Evolutionary conservation across 1,284 basidiomycete species (phyloP), one percentile per base, ranked within the genome.

Genomic region (Cryptococcus sp.): DNA sequence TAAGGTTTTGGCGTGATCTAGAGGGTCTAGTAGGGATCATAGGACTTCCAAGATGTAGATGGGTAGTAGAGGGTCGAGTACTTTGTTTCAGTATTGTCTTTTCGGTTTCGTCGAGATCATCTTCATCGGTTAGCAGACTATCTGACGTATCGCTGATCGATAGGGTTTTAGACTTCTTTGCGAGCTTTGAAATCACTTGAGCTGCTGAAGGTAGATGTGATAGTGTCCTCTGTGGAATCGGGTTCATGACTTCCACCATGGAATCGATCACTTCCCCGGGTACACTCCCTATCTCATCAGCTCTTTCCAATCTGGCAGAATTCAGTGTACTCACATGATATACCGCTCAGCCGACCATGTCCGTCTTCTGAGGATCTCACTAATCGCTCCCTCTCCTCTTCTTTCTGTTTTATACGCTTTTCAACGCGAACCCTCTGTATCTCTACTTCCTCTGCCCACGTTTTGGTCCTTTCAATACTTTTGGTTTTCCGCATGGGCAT

Each of bases 361-460:
- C 23, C 46, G 13, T 33, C 37, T 54, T 4, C 32, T 11, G 2
- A 2, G 2, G 11, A 31, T 48, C 46, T 3, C 3, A 6, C 46
- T 32, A 1, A 32, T 4, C 50, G 50, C 13, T 31, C 43, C 47
- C n/a, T 30, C 33, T 52, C 44, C 43, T 45, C 10, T 32, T 37
- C 14, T 48, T 50, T 31, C 35, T 49, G 30, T 53, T 50, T 7
- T 36, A 15, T 45, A 36, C 8, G 32, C 13, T 14, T 47, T n/a
- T 55, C 56, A 1, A 23, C 23, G 31, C 49, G 49, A 13, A 42
- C 5, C 23, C 59, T 49, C 35, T 52, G 41, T 38, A 56, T 33
- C 44, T 59, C 61, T 4, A 65, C 61, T 33, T 67, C 60, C 45
- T 61, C 58, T 8, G 66, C 64, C 66, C 66, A 68, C 4, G 43